Evolutionary conservation across 805 yeast species (phyloP).

Genomic region (Tetrapisispora phaffii): DNA sequence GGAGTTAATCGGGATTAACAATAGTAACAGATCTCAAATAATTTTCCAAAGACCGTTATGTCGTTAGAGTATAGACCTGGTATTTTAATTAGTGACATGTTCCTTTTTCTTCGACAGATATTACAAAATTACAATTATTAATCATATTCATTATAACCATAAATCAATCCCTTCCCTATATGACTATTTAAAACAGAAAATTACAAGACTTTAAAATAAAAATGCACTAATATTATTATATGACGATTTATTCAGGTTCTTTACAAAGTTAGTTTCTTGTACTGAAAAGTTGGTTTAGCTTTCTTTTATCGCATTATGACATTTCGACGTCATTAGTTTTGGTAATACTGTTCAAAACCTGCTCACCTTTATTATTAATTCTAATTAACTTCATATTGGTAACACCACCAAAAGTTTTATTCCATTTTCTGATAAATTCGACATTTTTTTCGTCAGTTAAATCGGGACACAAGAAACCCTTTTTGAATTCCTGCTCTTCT

Average conservation of each 20-base stretch:
- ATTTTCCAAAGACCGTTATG: neutral
- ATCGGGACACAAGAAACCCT: conserved; percentile 72
- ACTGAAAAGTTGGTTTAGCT: neutral
- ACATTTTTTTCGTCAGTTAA: conserved; percentile 53
- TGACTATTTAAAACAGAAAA: neutral
- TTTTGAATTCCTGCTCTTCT: conserved; percentile 51
- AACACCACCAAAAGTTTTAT: conserved; percentile 71
- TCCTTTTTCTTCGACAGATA: no score
- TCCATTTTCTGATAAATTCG: conserved; percentile 57
- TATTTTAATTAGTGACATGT: no score
- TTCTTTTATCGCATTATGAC: conserved; percentile 1
- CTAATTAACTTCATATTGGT: conserved; percentile 47
- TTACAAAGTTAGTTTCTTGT: neutral
- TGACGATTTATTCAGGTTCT: neutral
- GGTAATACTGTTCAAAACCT: conserved; percentile 16
- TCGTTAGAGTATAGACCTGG: neutral
- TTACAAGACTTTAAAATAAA: neutral
- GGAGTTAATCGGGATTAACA: conserved; percentile 16
- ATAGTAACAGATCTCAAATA: neutral
- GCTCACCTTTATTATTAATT: conserved; percentile 20
- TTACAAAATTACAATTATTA: no score
- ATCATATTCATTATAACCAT: neutral
- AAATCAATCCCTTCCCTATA: neutral
- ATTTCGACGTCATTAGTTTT: conserved; percentile 15
- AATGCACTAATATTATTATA: conserved; percentile 1